Conservation (phyloP, 2,329 filamentous ascomycete species). For the Didymosphaeria variabile region DNA sequence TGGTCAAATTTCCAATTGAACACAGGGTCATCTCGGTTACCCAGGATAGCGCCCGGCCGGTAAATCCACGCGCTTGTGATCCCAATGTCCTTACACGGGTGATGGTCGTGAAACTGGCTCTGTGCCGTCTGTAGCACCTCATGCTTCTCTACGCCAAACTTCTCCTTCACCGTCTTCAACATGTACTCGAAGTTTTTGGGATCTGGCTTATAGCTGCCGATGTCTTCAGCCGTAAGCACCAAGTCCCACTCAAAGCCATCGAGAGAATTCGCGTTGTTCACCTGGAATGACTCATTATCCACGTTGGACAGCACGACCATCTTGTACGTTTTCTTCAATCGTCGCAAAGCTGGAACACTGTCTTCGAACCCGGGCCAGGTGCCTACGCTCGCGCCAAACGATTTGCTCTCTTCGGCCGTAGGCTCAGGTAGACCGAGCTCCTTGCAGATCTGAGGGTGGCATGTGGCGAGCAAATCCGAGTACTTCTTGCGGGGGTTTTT, state of each 20-base stretch:
- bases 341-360: slow-evolving; percentile 62
- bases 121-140: slow-evolving; percentile 74
- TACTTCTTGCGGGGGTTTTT: slow-evolving; percentile 68
- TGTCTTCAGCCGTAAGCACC: slow-evolving; percentile 74
- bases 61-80: slow-evolving; percentile 73
- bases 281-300: slow-evolving; percentile 62
- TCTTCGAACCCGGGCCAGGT: slow-evolving; percentile 67
- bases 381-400: slow-evolving; percentile 63
- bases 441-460: slow-evolving; percentile 59
- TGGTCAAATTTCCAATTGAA: slow-evolving; percentile 65
- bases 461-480: slow-evolving; percentile 64
- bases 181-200: slow-evolving; percentile 72
- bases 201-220: slow-evolving; percentile 76
- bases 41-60: slow-evolving; percentile 59
- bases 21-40: slow-evolving; percentile 54
- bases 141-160: slow-evolving; percentile 65
- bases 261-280: slow-evolving; percentile 60
- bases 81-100: slow-evolving; percentile 68
- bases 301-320: slow-evolving; percentile 70
- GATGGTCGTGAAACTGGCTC: slow-evolving; percentile 73
- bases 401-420: slow-evolving; percentile 52
- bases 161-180: slow-evolving; percentile 61
- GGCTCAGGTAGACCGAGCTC: slow-evolving; percentile 53
- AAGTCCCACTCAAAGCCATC: slow-evolving; percentile 67
- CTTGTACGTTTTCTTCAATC: slow-evolving; percentile 62